Percentiles rank a stretch among this genome's conserved stretches.
phyloP scores from a whole-genome alignment of 2,329 filamentous ascomycete species.

The Cladorrhinum sp. region DNA sequence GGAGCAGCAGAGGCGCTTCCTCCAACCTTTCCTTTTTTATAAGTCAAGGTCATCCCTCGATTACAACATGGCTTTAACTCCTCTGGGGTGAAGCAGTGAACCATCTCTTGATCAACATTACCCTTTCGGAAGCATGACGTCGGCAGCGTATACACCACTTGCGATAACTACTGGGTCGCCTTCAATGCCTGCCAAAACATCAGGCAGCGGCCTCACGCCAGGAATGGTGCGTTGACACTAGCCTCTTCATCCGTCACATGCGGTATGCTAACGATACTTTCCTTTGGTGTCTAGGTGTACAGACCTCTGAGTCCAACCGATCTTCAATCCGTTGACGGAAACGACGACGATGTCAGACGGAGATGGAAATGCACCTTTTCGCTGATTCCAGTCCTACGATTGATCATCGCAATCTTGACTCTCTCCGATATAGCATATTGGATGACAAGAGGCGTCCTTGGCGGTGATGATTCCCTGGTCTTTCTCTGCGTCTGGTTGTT shows the following conservation, averaged over 20 bases:
- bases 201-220: constrained; percentile 1
- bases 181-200: background rate
- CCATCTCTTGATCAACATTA: background rate
- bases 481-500: constrained; percentile 30
- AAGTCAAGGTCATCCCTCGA: background rate
- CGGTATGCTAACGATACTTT: background rate
- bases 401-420: background rate
- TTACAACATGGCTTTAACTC: background rate
- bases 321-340: background rate
- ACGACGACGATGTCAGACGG: background rate
- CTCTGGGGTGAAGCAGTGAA: background rate
- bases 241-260: background rate
- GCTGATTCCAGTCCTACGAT: background rate
- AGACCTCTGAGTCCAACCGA: background rate
- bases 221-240: constrained; percentile 1
- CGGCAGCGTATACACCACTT: background rate
- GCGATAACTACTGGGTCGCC: background rate
- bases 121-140: background rate
- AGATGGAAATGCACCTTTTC: background rate
- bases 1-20: background rate
- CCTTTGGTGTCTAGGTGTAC: constrained; percentile 7
- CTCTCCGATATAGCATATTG: constrained; percentile 13
- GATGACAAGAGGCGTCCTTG: background rate
- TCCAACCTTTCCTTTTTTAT: background rate
- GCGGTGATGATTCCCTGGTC: background rate